Evolutionary conservation across 202 grass and related monocot genomes (phyloP).

Genomic region (Schoenoplectus triqueter): DNA sequence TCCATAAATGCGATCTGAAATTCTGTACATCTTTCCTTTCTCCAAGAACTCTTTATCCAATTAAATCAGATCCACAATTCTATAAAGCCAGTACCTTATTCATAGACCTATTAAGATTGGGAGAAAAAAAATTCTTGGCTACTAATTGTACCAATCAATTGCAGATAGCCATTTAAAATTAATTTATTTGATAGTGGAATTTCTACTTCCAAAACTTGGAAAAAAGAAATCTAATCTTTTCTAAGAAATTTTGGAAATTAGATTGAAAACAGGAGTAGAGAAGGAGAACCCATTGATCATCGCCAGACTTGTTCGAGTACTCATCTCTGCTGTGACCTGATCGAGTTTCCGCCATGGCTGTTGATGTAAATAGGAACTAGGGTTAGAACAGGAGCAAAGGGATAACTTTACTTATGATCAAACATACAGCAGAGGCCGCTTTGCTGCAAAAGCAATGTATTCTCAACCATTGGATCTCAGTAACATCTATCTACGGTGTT

Average conservation of each 20-base stretch:
- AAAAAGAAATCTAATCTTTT: background rate
- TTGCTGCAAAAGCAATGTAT: background rate
- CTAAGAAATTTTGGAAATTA: background rate
- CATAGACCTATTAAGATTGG: background rate
- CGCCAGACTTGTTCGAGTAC: background rate
- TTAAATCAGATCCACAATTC: background rate
- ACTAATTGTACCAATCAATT: background rate
- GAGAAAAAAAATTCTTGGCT: background rate
- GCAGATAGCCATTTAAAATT: background rate
- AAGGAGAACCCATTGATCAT: constrained; percentile 12
- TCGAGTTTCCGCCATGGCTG: background rate
- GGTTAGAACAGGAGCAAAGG: background rate
- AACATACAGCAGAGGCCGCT: background rate
- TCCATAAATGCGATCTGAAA: background rate
- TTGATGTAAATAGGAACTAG: background rate
- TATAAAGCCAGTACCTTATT: background rate
- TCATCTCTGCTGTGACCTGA: background rate
- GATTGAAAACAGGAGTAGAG: background rate
- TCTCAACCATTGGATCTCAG: background rate
- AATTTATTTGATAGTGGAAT: background rate
- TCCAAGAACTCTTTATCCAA: background rate
- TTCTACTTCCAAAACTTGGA: background rate
- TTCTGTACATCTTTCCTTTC: background rate
- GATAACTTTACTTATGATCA: background rate
- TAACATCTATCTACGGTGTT: background rate